Percentiles rank a stretch among this genome's conserved stretches.
Conservation (phyloP, 108 stramenopile genomes). For the Schizochytrium sp. region DNA sequence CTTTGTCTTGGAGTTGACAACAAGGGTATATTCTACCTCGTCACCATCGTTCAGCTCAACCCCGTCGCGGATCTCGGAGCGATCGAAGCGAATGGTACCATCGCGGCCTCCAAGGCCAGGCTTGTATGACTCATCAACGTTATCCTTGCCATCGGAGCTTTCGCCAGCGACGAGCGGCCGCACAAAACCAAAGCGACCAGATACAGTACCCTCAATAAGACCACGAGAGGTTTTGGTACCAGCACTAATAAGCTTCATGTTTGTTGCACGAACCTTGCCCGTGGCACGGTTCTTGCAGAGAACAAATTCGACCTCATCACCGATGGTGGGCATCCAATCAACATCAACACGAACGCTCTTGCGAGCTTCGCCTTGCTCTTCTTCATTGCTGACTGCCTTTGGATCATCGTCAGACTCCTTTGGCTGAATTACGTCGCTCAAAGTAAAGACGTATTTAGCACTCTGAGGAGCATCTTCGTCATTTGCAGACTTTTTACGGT, state of each 20-base stretch:
- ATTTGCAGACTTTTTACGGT: not conserved
- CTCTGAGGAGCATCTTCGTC: conserved; percentile 6
- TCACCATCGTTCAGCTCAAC: conserved; percentile 46
- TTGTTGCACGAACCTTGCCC: conserved; percentile 39
- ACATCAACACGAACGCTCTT: not conserved
- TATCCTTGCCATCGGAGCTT: conserved; percentile 15
- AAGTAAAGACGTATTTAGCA: not conserved
- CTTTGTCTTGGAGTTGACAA: conserved; percentile 38
- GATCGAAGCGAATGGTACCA: conserved; percentile 43
- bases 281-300: conserved; percentile 53
- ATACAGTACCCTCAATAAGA: conserved; percentile 31
- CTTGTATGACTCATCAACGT: conserved; percentile 31
- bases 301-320: conserved; percentile 42
- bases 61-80: conserved; percentile 30
- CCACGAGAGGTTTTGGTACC: conserved; percentile 33
- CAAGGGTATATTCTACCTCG: conserved; percentile 41
- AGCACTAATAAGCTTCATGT: not conserved
- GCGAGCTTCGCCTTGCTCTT: not conserved
- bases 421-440: conserved; percentile 53
- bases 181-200: conserved; percentile 50
- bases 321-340: conserved; percentile 37
- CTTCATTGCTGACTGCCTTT: not conserved
- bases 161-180: conserved; percentile 54
- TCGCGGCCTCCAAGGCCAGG: conserved; percentile 45
- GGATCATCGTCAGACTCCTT: not conserved